phyloP scores from a whole-genome alignment of 2,329 filamentous ascomycete species.

The Pseudocercospora cruenta region DNA sequence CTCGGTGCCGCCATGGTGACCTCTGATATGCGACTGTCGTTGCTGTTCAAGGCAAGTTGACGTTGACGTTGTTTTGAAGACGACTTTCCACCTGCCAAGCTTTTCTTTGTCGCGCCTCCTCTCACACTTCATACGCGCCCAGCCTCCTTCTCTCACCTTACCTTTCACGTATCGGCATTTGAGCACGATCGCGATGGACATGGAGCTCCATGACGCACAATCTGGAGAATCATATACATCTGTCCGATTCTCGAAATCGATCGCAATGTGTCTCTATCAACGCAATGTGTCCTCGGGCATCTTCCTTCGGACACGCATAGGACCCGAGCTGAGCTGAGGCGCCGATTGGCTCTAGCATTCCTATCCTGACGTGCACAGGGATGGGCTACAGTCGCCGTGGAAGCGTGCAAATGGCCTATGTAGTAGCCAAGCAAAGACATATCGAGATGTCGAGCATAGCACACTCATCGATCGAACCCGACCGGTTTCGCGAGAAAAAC shows the following conservation, averaged over 20 bases:
- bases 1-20: conserved; percentile 21
- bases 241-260: background rate
- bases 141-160: background rate
- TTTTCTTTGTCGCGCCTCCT: background rate
- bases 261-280: background rate
- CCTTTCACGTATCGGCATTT: background rate
- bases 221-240: too few species aligned
- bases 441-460: background rate
- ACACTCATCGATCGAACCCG: background rate
- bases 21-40: background rate
- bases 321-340: background rate
- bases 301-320: background rate
- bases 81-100: background rate
- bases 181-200: background rate
- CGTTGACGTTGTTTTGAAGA: background rate
- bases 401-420: background rate
- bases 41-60: background rate
- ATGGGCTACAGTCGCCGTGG: background rate
- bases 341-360: background rate
- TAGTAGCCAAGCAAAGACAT: background rate
- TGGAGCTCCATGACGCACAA: background rate
- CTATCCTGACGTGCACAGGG: background rate
- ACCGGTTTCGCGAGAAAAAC: background rate
- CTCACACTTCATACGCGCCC: too few species aligned
- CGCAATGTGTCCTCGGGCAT: background rate